These are phyloP conservation scores for Oehlia diaphana DNA, from an alignment of 192 early-diverging fungal species.

Conservation along the genomic window DNA sequence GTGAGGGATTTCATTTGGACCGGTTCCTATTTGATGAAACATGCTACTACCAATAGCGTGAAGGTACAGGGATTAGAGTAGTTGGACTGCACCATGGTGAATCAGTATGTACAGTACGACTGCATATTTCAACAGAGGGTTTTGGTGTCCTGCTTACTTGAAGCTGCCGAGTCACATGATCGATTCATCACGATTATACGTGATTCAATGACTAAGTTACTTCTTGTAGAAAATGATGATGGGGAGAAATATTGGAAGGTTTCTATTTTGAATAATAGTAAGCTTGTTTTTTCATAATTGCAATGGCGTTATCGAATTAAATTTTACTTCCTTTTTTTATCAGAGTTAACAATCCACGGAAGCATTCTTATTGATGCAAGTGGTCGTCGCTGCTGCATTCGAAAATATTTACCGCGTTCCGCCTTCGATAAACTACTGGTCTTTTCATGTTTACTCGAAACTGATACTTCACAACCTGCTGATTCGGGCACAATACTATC, in stretches of 20 bases:
- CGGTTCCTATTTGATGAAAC: constrained; percentile 20
- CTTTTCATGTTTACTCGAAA: constrained; percentile 23
- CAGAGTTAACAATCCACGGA: constrained; percentile 4
- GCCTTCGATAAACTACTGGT: constrained; percentile 20
- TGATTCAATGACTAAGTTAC: neutral
- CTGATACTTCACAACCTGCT: neutral
- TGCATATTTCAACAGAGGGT: no score
- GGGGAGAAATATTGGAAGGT: constrained; percentile 17
- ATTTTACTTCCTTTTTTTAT: neutral
- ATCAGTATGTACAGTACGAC: no score
- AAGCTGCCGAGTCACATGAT: constrained; percentile 9
- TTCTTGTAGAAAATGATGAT: neutral
- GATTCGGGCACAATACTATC: constrained; percentile 7
- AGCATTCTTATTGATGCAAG: constrained; percentile 26
- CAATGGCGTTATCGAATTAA: neutral
- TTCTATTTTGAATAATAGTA: constrained; percentile 21
- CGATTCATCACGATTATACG: constrained; percentile 17
- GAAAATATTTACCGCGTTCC: constrained; percentile 12
- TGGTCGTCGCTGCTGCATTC: constrained; percentile 23
- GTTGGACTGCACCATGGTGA: no score
- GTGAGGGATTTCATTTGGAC: constrained; percentile 26
- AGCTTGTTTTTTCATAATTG: neutral
- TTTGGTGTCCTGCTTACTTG: neutral
- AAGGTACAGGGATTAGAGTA: no score
- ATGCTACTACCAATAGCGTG: no score